Percentiles rank a stretch among this genome's conserved stretches.
Conservation (phyloP, 192 early-diverging fungal species). For the Podila minutissima region DNA sequence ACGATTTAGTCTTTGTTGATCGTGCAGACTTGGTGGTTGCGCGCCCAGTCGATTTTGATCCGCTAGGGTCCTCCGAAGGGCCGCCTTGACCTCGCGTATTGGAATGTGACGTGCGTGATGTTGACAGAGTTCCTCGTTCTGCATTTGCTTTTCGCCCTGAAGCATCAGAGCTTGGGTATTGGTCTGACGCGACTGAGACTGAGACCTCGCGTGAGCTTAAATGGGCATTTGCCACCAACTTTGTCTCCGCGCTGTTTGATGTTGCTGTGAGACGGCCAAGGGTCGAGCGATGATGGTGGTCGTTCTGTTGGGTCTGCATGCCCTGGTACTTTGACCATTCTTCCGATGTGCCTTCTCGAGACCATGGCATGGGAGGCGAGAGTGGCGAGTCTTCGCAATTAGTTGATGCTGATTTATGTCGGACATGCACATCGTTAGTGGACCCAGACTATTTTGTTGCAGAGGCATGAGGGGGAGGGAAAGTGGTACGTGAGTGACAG, state of each 20-base stretch:
- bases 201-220: neutral
- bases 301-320: slow-evolving; percentile 30
- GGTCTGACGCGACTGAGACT: neutral
- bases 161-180: neutral
- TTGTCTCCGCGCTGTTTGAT: neutral
- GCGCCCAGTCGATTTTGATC: neutral
- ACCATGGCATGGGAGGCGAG: slow-evolving; percentile 40
- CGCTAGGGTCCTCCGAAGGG: no score
- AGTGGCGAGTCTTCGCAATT: slow-evolving; percentile 28
- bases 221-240: slow-evolving; percentile 11
- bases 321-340: slow-evolving; percentile 46
- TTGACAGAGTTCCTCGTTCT: no score
- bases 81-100: no score
- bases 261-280: neutral
- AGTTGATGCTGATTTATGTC: neutral
- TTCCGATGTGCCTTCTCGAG: slow-evolving; percentile 43
- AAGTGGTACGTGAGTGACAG: neutral
- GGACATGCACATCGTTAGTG: neutral
- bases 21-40: no score
- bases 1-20: no score
- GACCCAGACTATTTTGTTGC: neutral
- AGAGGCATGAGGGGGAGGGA: neutral
- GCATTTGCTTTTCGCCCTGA: neutral
- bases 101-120: no score
- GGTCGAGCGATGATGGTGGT: slow-evolving; percentile 6